Evolutionary conservation across 2,329 filamentous ascomycete genomes (phyloP).

Genomic region (Cercospora berteroae): DNA sequence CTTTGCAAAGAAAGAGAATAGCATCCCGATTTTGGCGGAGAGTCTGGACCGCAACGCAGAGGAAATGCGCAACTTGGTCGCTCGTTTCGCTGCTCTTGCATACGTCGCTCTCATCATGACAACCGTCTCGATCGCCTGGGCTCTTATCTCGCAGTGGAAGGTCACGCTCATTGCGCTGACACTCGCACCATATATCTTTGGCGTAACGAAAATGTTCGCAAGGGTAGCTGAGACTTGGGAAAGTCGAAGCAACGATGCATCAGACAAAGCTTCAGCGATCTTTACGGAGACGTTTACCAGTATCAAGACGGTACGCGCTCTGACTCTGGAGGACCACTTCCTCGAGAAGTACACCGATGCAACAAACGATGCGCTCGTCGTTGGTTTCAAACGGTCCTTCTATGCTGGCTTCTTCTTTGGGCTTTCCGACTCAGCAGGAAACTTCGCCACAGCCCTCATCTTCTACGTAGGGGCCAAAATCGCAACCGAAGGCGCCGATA

Average conservation of each 20-base stretch:
- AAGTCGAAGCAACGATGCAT: slow-evolving; percentile 60
- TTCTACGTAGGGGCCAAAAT: slow-evolving; percentile 79
- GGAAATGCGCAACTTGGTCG: slow-evolving; percentile 80
- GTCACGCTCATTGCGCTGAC: slow-evolving; percentile 74
- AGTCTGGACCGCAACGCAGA: slow-evolving; percentile 79
- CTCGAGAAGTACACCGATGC: slow-evolving; percentile 58
- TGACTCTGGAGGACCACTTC: slow-evolving; percentile 74
- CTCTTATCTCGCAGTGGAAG: slow-evolving; percentile 72
- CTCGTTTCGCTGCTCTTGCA: slow-evolving; percentile 70
- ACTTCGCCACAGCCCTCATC: slow-evolving; percentile 72
- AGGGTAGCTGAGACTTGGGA: slow-evolving; percentile 71
- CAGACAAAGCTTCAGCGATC: slow-evolving; percentile 59
- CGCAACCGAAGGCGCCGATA: slow-evolving; percentile 52
- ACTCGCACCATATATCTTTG: slow-evolving; percentile 65
- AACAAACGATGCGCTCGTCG: slow-evolving; percentile 52
- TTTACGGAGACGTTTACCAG: slow-evolving; percentile 75
- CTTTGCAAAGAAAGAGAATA: slow-evolving; percentile 71
- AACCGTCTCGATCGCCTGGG: slow-evolving; percentile 69
- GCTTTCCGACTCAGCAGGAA: slow-evolving; percentile 68
- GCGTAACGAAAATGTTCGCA: slow-evolving; percentile 64
- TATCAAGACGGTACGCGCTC: slow-evolving; percentile 72
- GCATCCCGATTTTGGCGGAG: slow-evolving; percentile 62
- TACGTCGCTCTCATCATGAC: slow-evolving; percentile 68
- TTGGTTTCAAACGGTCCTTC: slow-evolving; percentile 65
- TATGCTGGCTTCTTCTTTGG: slow-evolving; percentile 73